Base-by-base conservation (phyloP, 768 basidiomycete species). In the Amanita polypyramis region DNA sequence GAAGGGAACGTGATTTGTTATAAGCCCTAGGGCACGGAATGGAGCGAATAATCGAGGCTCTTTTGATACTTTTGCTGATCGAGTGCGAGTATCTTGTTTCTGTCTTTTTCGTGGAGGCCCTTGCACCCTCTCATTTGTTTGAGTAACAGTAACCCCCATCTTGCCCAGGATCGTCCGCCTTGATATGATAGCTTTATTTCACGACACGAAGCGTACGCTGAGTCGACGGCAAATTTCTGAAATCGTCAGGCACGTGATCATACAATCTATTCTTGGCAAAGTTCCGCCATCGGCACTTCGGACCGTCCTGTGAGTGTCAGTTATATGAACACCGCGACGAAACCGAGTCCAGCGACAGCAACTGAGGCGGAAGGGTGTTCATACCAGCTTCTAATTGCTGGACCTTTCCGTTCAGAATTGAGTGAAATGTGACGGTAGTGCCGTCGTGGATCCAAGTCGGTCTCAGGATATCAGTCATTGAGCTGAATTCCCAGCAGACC, bases 11-110 rank as follows among this genome's bases (percentile, higher is more conserved):
- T 84, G 77, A 60, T 95, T 94, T 37, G 94, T 91, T 58, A 98
- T 77, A 49, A 92, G 77, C 21, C 96, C 95, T n/a, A 99, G 77
- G 5, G 93, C 93, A 51, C 96, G 78, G 61, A 98, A 99, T 3
- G 96, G 95, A 4, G 84, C 88, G 60, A 95, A 98, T 35, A 99
- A 66, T 37, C 74, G 69, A 0, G 68, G 69, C 56, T 70, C 69
- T 45, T 63, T 66, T 21, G 50, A 53, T 30, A 41, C 51, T 48
- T 54, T 55, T 39, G 56, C 50, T 20, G 47, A 27, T 30, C 47
- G 52, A 29, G 54, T 51, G 21, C 56, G 45, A 20, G 50, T 50
- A 36, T 66, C 65, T 54, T 71, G 68, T 29, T 75, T 67, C 14
- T 67, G 65, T 25, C 71, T 69, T 62, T 80, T 80, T 51, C 75